These are phyloP conservation scores for Martensiomyces pterosporus DNA, from an alignment of 192 early-diverging fungal genomes.

Conservation along the genomic window DNA sequence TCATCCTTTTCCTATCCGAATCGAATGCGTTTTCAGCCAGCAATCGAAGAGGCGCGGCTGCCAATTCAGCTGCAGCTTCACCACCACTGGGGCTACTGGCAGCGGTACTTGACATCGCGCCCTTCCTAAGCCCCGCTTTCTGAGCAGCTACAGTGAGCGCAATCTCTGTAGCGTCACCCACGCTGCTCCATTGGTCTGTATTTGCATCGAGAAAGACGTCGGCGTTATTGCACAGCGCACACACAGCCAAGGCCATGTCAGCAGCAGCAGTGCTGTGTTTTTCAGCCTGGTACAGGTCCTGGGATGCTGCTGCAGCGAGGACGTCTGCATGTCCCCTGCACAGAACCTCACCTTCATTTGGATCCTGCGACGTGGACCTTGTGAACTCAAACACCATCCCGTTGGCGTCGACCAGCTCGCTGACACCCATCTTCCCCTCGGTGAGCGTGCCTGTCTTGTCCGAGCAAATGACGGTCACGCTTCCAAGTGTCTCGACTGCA, in stretches of 20 bases:
- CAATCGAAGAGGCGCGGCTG: slow-evolving; percentile 31
- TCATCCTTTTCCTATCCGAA: slow-evolving; percentile 95
- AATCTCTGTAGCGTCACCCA: slow-evolving; percentile 96
- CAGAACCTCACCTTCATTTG: slow-evolving; percentile 56
- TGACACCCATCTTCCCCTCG: slow-evolving; percentile 94
- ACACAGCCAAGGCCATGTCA: slow-evolving; percentile 73
- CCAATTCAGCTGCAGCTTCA: background rate
- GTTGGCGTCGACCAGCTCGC: slow-evolving; percentile 56
- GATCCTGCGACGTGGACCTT: slow-evolving; percentile 65
- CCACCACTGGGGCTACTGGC: background rate
- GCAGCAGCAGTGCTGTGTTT: slow-evolving; percentile 57
- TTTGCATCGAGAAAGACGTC: slow-evolving; percentile 58
- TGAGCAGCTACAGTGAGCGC: slow-evolving; percentile 82
- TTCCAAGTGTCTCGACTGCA: slow-evolving; percentile 92
- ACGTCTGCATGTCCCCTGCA: slow-evolving; percentile 60
- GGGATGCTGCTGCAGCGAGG: slow-evolving; percentile 38
- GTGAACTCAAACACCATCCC: slow-evolving; percentile 36
- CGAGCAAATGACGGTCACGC: slow-evolving; percentile 95
- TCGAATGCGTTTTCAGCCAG: slow-evolving; percentile 86
- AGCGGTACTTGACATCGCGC: slow-evolving; percentile 9
- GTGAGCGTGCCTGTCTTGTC: slow-evolving; percentile 98
- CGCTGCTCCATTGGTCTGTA: slow-evolving; percentile 60
- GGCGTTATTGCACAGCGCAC: slow-evolving; percentile 86
- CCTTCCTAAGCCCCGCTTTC: slow-evolving; percentile 71
- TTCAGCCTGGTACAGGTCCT: slow-evolving; percentile 39